phyloP scores from a whole-genome alignment of 768 basidiomycete species.

The Wakefieldia striispora region DNA sequence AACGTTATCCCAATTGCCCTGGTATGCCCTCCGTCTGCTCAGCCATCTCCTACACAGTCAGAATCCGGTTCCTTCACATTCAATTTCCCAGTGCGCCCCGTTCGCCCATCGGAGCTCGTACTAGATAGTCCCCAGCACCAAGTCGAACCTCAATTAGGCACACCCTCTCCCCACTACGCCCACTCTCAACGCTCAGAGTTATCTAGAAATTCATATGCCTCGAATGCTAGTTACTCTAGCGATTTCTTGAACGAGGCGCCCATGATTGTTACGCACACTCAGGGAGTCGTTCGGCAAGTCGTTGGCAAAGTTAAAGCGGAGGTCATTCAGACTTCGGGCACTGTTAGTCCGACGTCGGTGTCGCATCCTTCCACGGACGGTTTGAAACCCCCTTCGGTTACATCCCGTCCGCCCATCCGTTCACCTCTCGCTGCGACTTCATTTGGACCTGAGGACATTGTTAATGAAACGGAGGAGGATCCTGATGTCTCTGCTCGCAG shows the following conservation, averaged over 20 bases:
- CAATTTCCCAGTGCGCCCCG: constrained; percentile 51
- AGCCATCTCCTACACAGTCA: constrained; percentile 35
- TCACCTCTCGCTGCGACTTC: constrained; percentile 72
- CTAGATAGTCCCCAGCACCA: constrained; percentile 63
- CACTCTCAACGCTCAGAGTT: constrained; percentile 54
- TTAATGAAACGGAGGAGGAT: constrained; percentile 44
- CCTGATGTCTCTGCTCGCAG: constrained; percentile 24
- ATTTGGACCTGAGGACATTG: constrained; percentile 67
- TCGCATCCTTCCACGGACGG: constrained; percentile 34
- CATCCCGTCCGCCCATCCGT: constrained; percentile 44
- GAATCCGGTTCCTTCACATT: constrained; percentile 15
- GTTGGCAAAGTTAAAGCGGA: constrained; percentile 77
- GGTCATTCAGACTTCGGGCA: constrained; percentile 61
- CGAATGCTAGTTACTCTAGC: constrained; percentile 71
- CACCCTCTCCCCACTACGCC: constrained; percentile 36
- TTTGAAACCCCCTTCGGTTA: constrained; percentile 39
- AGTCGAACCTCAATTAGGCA: constrained; percentile 42
- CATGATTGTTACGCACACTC: constrained; percentile 73
- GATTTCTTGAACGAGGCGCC: constrained; percentile 81
- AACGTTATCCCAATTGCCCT: constrained; percentile 88
- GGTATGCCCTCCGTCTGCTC: constrained; percentile 55
- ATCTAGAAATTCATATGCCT: constrained; percentile 69
- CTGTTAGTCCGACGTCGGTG: constrained; percentile 28
- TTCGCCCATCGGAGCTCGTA: constrained; percentile 57
- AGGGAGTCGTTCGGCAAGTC: constrained; percentile 63